Conservation (phyloP, 2,329 filamentous ascomycete genomes). For the Fusarium sp. region DNA sequence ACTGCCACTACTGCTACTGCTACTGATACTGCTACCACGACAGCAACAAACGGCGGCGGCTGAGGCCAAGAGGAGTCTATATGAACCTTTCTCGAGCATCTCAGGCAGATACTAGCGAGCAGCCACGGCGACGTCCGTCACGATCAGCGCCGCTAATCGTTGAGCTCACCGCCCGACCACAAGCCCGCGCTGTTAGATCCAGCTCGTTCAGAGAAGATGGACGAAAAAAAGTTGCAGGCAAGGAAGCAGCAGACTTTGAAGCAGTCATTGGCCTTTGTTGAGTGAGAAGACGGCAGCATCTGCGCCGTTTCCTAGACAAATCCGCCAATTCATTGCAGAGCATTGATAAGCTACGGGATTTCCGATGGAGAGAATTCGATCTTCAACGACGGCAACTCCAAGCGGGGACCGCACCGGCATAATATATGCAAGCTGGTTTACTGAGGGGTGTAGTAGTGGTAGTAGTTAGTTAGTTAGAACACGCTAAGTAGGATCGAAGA, state of each 20-base stretch:
- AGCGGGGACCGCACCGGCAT: constrained; percentile 5
- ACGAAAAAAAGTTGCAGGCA: constrained; percentile 4
- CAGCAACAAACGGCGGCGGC: constrained; percentile 32
- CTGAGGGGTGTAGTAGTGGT: not conserved
- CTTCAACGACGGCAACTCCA: constrained; percentile 14
- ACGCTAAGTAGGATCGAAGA: constrained; percentile 21
- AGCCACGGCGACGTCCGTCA: constrained; percentile 14
- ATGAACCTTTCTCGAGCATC: constrained; percentile 28
- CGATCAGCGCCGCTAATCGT: constrained; percentile 17
- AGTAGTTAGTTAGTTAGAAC: constrained; percentile 1
- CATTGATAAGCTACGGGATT: constrained; percentile 12
- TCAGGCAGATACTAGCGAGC: constrained; percentile 23
- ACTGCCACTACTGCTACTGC: not conserved
- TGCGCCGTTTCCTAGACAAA: constrained; percentile 3
- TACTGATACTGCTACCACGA: not conserved
- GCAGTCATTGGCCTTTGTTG: not conserved
- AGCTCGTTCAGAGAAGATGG: constrained; percentile 20
- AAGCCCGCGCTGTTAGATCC: constrained; percentile 19
- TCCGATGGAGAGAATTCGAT: constrained; percentile 17
- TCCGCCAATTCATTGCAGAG: not conserved
- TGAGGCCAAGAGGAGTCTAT: constrained; percentile 20
- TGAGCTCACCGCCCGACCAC: constrained; percentile 1
- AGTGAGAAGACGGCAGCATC: constrained; percentile 12
- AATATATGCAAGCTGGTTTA: not conserved
- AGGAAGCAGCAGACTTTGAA: not conserved